Base-by-base conservation (phyloP, 352 stramenopile genomes). In the Globisporangium irregulare region DNA sequence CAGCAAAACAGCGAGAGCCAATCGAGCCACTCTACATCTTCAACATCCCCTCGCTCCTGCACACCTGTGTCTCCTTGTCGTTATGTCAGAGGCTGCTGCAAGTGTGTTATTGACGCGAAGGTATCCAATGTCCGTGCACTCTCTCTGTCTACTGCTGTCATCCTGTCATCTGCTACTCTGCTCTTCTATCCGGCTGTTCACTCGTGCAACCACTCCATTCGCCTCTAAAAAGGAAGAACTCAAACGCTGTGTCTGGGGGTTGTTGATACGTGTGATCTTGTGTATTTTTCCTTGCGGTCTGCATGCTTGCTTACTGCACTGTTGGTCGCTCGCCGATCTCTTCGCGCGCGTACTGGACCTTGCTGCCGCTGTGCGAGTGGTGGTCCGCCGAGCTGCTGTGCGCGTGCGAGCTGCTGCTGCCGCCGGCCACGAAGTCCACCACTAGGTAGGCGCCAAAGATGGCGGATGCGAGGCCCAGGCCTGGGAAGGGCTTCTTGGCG, bases 401-500 rank as follows among this genome's bases (percentile, higher is more conserved):
- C 57, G 67, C 77, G 76, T 73, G 68, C 68, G 59, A 69, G 54
- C 67, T 70, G 64, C 70, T 69, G 67, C 74, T 78, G 77, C 79
- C 71, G 69, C 78, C 72, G 18, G 72, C 82, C 71, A 94, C 60
- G 15, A 75, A 36, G 71, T 93, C 87, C 62, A 92, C 76, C 4
- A 86, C 82, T 50, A 93, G 75, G 71, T 95, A 95, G 53, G 85
- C 79, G 66, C 82, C 72, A 70, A 95, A 95, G 74, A 95, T 90
- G 54, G 76, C 83, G 41, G 86, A 82, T 32, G 86, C 87, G 64
- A 86, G 81, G 53, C 86, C 87, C 43, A 95, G 68, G 15, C 87
- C 87, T 27, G 87, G 89, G 69, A 95, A 89, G 22, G 87, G 87
- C 80, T 95, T 95, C 84, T 93, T 95, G 70, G 71, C 80, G 76